These are phyloP conservation scores for Fereydounia khargensis DNA, from an alignment of 1,284 basidiomycete genomes.

Conservation along the genomic window DNA sequence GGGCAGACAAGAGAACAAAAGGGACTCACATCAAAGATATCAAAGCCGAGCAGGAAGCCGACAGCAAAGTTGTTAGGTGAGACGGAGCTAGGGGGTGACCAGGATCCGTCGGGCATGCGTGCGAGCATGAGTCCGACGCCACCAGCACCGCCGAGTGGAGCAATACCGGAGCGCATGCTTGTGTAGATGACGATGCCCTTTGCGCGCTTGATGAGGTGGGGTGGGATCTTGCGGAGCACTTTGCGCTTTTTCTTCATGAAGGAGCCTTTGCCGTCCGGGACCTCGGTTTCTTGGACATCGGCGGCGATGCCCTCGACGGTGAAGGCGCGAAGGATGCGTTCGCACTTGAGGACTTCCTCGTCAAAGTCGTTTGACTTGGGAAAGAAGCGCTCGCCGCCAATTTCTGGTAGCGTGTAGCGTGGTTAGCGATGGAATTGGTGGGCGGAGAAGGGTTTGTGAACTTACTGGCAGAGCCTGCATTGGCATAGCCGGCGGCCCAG, in stretches of 20 bases:
- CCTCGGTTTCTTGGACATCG: constrained; percentile 20
- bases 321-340: constrained; percentile 59
- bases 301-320: constrained; percentile 47
- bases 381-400: constrained; percentile 63
- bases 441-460: neutral
- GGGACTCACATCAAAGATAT: constrained; percentile 42
- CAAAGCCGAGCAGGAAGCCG: constrained; percentile 47
- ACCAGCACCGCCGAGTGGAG: constrained; percentile 63
- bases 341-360: constrained; percentile 62
- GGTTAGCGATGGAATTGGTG: neutral
- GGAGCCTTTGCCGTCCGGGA: constrained; percentile 19
- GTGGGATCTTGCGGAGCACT: constrained; percentile 62
- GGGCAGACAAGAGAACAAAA: neutral
- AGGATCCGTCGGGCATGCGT: constrained; percentile 52
- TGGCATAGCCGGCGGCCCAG: constrained; percentile 51
- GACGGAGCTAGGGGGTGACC: constrained; percentile 62
- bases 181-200: constrained; percentile 61
- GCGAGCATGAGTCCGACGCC: constrained; percentile 59
- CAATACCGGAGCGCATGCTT: constrained; percentile 60
- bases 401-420: constrained; percentile 7
- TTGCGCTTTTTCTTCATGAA: constrained; percentile 58
- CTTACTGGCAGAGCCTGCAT: constrained; percentile 37
- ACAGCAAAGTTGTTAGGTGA: constrained; percentile 61
- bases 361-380: constrained; percentile 62
- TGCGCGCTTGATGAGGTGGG: constrained; percentile 60